Evolutionary conservation across 1,284 basidiomycete species (phyloP).

Genomic region (Fomitopsis betulina): DNA sequence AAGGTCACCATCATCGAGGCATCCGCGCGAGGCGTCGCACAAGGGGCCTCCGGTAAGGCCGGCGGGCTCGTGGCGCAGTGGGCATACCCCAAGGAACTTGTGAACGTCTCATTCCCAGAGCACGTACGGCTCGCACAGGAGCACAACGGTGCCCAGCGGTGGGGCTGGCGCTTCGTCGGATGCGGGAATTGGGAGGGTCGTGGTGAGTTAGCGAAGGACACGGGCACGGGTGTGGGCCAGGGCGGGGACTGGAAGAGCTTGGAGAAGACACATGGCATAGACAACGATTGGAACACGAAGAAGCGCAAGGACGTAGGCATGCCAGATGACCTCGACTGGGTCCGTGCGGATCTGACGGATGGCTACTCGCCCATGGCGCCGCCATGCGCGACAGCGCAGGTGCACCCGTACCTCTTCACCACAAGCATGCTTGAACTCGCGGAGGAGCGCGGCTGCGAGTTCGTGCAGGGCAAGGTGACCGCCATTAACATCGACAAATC

Average conservation of each 20-base stretch:
- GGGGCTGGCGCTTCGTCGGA: slow-evolving; percentile 76
- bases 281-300: slow-evolving; percentile 20
- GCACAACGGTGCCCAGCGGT: slow-evolving; percentile 67
- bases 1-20: slow-evolving; percentile 77
- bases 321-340: slow-evolving; percentile 61
- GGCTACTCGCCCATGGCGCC: slow-evolving; percentile 60
- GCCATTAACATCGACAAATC: slow-evolving; percentile 31
- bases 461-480: slow-evolving; percentile 41
- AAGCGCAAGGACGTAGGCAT: slow-evolving; percentile 36
- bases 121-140: slow-evolving; percentile 76
- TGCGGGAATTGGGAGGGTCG: slow-evolving; percentile 67
- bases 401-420: slow-evolving; percentile 80
- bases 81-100: slow-evolving; percentile 76
- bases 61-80: slow-evolving; percentile 88
- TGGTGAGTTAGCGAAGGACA: slow-evolving; percentile 31
- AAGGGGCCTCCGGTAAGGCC: slow-evolving; percentile 85
- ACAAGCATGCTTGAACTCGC: slow-evolving; percentile 72
- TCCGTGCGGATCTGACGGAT: slow-evolving; percentile 53
- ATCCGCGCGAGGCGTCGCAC: slow-evolving; percentile 57
- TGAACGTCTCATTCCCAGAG: slow-evolving; percentile 74
- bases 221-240: slow-evolving; percentile 25
- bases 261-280: slow-evolving; percentile 52
- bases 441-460: slow-evolving; percentile 44
- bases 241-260: slow-evolving; percentile 40
- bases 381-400: slow-evolving; percentile 66